Percentiles rank a stretch among this genome's conserved stretches.
Conservation (phyloP, 2,329 filamentous ascomycete species). For the Colletotrichum sp. region DNA sequence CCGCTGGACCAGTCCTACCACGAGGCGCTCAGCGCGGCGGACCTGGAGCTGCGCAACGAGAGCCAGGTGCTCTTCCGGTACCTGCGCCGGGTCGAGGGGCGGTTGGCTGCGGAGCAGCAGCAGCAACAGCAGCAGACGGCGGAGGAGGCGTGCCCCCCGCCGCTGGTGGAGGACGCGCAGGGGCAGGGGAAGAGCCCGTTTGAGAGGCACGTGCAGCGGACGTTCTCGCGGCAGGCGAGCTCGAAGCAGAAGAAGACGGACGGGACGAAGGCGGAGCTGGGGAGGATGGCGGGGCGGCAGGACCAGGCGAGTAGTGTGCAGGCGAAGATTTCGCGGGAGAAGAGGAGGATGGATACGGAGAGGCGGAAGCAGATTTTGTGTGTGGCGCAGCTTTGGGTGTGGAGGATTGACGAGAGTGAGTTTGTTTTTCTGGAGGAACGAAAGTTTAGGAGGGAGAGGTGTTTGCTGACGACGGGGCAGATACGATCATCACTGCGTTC, state of each 20-base stretch:
- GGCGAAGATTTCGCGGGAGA: slow-evolving; percentile 17
- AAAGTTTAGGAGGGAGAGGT: background rate
- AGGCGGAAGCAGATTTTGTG: slow-evolving; percentile 31
- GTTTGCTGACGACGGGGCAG: background rate
- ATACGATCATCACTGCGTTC: slow-evolving; percentile 23
- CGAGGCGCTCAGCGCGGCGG: slow-evolving; percentile 15
- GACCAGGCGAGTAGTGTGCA: slow-evolving; percentile 22
- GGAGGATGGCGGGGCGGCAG: slow-evolving; percentile 21
- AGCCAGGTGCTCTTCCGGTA: slow-evolving; percentile 22
- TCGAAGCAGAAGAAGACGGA: slow-evolving; percentile 26
- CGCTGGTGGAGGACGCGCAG: background rate
- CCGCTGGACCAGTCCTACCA: slow-evolving; percentile 24
- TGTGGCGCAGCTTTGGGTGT: slow-evolving; percentile 28
- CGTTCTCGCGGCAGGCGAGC: slow-evolving; percentile 14
- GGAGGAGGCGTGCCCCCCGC: background rate
- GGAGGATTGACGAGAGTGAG: slow-evolving; percentile 23
- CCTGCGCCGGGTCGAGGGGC: slow-evolving; percentile 5
- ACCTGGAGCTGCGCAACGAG: slow-evolving; percentile 11
- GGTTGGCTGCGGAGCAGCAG: background rate
- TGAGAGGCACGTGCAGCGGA: background rate
- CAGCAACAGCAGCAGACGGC: background rate
- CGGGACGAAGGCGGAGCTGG: slow-evolving; percentile 24
- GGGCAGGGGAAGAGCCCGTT: slow-evolving; percentile 1
- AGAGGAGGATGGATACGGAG: slow-evolving; percentile 27
- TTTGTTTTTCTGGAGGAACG: background rate